A percentile compares a stretch with the other conserved stretches of the same genome.
Conservation (phyloP, 306 rosid species). For the Cotoneaster glaucophyllus region DNA sequence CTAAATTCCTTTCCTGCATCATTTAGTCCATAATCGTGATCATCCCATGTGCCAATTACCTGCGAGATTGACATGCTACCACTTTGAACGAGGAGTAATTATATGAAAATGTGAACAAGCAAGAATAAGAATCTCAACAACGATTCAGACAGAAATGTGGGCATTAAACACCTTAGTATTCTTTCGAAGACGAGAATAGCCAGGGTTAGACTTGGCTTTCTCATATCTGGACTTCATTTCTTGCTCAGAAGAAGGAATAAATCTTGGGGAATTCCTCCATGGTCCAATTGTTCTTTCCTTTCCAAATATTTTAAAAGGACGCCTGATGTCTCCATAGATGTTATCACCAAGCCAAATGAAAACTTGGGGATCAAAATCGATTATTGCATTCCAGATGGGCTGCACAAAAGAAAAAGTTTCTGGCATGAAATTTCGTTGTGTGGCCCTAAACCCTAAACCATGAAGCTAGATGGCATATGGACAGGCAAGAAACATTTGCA, state of each 20-base stretch:
- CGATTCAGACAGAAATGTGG: neutral
- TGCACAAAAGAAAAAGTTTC: constrained; percentile 19
- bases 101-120: neutral
- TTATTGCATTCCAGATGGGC: constrained; percentile 67
- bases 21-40: constrained; percentile 83
- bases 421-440: neutral
- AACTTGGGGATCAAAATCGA: constrained; percentile 54
- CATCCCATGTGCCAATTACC: constrained; percentile 92
- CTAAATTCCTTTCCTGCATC: constrained; percentile 74
- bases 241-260: constrained; percentile 49
- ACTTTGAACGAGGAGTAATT: constrained; percentile 10
- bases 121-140: neutral
- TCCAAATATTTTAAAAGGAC: constrained; percentile 62
- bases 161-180: constrained; percentile 40
- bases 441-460: too few species aligned
- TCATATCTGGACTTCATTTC: constrained; percentile 57
- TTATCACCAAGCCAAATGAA: constrained; percentile 84
- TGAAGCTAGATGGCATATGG: too few species aligned
- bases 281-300: constrained; percentile 72
- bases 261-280: constrained; percentile 71
- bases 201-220: constrained; percentile 53
- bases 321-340: constrained; percentile 75
- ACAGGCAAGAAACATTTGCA: too few species aligned
- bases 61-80: constrained; percentile 25
- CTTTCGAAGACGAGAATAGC: constrained; percentile 49